Percentiles rank a stretch among this genome's conserved stretches.
phyloP scores from a whole-genome alignment of 1,284 basidiomycete species.

The Cryptococcus wingfieldii region DNA sequence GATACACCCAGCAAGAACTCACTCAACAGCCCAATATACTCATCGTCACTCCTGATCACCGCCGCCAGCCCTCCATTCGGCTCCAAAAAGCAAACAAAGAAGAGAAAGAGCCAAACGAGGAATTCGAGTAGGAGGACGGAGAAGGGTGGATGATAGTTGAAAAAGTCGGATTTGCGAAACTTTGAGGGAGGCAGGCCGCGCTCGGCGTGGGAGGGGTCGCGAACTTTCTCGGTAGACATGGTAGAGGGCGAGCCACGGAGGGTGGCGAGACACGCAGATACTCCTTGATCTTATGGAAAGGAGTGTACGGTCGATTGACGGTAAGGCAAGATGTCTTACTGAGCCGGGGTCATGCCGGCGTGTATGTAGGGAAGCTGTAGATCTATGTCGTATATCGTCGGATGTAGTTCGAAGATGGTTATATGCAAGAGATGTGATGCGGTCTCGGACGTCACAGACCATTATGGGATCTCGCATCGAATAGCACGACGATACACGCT shows the following conservation, averaged over 20 bases:
- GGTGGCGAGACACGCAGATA: no score
- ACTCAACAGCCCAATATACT: conserved; percentile 23
- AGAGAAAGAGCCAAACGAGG: conserved; percentile 9
- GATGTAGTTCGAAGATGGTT: no score
- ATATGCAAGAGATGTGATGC: no score
- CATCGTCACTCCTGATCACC: conserved; percentile 4
- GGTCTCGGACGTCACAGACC: no score
- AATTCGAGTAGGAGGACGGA: conserved; percentile 8
- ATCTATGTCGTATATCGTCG: no score
- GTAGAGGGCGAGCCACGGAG: not conserved
- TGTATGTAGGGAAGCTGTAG: no score
- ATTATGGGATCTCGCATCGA: no score
- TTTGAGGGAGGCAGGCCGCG: not conserved
- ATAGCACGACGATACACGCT: no score
- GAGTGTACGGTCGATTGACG: no score
- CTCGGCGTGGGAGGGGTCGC: not conserved
- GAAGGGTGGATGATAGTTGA: conserved; percentile 19
- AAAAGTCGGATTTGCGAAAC: conserved; percentile 8
- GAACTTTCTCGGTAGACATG: not conserved
- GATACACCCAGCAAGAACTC: conserved; percentile 5
- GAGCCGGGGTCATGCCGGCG: no score
- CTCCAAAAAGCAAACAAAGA: conserved; percentile 11
- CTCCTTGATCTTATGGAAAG: no score
- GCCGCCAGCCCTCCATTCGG: conserved; percentile 13
- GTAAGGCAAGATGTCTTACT: no score